Evolutionary conservation across 495 filamentous ascomycete species (phyloP), one percentile per base, ranked within the genome.

Genomic region (Chlorociboria aeruginascens): DNA sequence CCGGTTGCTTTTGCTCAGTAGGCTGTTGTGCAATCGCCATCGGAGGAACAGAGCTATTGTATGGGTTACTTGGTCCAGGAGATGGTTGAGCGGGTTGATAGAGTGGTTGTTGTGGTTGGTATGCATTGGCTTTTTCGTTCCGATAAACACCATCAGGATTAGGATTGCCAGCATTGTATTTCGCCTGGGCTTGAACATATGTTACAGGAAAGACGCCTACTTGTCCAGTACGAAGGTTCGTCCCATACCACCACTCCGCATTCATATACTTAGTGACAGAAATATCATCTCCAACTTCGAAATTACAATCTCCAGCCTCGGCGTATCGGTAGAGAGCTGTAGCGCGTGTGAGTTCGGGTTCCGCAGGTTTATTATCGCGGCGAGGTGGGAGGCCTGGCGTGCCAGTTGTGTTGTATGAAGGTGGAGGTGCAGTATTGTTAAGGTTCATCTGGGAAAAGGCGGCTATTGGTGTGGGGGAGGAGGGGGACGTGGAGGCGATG

Each of bases 191-290:
- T 40, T 76, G 76, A n/a, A 98, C 90, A 52, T 95, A 96, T 59
- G 71, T 82, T 39, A 79, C 73, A 16, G 92, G 90, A 72, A 98
- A 96, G 56, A 96, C 88, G 46, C 92, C 92, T 64, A 90, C 84
- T 52, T 74, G 62, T 31, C 81, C 83, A 12, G 86, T 94, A 10
- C 85, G 79, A 53, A 77, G 66, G 62, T 92, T 88, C 25, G 77
- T 77, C 45, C 92, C 92, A 67, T 85, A 80, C 88, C 88, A 95
- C 93, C 92, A 98, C 58, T 98, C 92, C 14, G 78, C 79, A 56
- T 96, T 97, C 79, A 93, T 87, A 66, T 95, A 86, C 61, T 95
- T 85, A 40, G 76, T 70, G 25, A 98, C 82, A 41, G 77, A 73
- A 53, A 98, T 70, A 17, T 74, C 71, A 65, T 95, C 89, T 57